phyloP scores from a whole-genome alignment of 2,329 filamentous ascomycete genomes.

The Penicillium rolfsii region DNA sequence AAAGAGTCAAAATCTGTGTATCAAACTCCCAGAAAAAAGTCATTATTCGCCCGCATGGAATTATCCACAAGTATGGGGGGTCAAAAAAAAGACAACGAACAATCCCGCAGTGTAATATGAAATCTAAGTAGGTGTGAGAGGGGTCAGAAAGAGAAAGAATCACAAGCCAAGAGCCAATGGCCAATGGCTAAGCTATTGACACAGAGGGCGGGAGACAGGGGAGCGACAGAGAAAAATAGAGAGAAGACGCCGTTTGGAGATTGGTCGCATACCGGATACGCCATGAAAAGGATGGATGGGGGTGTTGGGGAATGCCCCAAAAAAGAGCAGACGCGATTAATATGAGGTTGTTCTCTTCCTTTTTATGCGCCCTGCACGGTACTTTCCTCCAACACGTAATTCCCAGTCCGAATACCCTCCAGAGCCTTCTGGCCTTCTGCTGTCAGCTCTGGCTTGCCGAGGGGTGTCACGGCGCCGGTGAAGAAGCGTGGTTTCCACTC shows the following conservation, averaged over 20 bases:
- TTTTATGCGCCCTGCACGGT: conserved; percentile 39
- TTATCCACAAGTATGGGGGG: conserved; percentile 18
- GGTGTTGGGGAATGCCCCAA: conserved; percentile 4
- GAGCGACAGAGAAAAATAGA: conserved; percentile 1
- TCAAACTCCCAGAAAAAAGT: neutral
- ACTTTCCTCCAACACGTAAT: conserved; percentile 54
- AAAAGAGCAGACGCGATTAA: conserved; percentile 7
- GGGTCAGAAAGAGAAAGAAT: conserved; percentile 4
- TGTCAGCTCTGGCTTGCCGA: conserved; percentile 66
- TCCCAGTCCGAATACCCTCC: conserved; percentile 57
- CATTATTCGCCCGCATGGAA: conserved; percentile 11
- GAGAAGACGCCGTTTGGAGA: conserved; percentile 20
- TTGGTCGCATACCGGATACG: conserved; percentile 34
- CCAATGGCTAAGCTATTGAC: neutral
- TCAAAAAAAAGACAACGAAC: neutral
- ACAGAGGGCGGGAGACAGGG: neutral
- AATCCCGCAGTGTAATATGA: neutral
- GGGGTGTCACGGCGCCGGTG: conserved; percentile 60
- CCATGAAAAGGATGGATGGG: conserved; percentile 17
- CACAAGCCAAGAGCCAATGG: neutral
- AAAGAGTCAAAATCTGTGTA: neutral
- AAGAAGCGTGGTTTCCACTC: conserved; percentile 92
- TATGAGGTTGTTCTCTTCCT: neutral
- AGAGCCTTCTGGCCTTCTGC: conserved; percentile 63
- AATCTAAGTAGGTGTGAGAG: conserved; percentile 24